Percentiles rank a stretch among this genome's conserved stretches.
phyloP scores from a whole-genome alignment of 1,284 basidiomycete species.

The Kalmanozyma brasiliensis region DNA sequence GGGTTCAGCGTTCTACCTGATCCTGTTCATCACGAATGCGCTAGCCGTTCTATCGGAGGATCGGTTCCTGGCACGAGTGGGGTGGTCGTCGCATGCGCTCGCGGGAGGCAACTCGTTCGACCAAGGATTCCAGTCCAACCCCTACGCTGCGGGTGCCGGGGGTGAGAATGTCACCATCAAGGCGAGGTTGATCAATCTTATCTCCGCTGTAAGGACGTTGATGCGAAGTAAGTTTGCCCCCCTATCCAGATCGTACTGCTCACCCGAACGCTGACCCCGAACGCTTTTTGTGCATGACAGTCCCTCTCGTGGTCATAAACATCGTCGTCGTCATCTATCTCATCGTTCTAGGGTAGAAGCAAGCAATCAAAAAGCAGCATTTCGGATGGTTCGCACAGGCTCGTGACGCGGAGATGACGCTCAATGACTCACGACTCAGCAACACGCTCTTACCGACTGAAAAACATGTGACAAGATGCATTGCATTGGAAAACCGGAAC shows the following conservation, averaged over 20 bases:
- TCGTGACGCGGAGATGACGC: too few species aligned
- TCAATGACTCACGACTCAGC: too few species aligned
- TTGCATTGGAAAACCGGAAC: conserved; percentile 1
- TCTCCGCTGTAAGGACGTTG: conserved; percentile 89
- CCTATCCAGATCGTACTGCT: too few species aligned
- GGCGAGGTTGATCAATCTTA: conserved; percentile 86
- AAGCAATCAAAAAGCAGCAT: not conserved
- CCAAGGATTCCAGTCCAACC: conserved; percentile 39
- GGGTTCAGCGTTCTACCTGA: conserved; percentile 69
- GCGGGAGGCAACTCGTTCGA: conserved; percentile 22
- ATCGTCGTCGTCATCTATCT: conserved; percentile 60
- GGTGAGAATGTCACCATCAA: conserved; percentile 74
- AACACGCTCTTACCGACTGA: too few species aligned
- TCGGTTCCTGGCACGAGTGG: conserved; percentile 90
- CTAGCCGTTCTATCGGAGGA: conserved; percentile 95
- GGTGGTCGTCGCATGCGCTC: conserved; percentile 76
- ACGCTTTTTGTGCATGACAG: conserved; percentile 18
- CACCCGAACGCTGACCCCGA: not conserved
- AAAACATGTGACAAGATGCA: too few species aligned
- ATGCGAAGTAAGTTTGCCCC: conserved; percentile 81
- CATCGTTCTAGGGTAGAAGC: conserved; percentile 41
- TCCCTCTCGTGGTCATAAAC: conserved; percentile 59
- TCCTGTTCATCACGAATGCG: conserved; percentile 86
- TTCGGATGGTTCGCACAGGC: not conserved
- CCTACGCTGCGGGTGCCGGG: conserved; percentile 1